A percentile compares a stretch with the other conserved stretches of the same genome.
Evolutionary conservation across 495 filamentous ascomycete genomes (phyloP).

Genomic region (Aspergillus bridgeri): DNA sequence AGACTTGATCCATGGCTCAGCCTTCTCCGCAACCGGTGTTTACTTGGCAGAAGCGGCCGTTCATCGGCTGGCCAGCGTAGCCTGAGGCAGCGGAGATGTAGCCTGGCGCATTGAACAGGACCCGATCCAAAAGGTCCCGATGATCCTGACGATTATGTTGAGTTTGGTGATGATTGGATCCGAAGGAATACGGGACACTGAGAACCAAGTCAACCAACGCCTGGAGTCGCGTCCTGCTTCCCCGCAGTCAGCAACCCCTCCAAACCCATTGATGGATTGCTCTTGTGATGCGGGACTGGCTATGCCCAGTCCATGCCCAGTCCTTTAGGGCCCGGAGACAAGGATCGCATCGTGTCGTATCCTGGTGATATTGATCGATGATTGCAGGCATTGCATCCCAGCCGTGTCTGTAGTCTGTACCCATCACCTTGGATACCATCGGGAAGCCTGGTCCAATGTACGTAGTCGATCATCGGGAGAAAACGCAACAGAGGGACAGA

Average conservation of each 20-base stretch:
- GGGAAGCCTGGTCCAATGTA: background rate
- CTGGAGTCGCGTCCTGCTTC: background rate
- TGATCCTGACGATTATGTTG: no score
- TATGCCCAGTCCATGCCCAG: background rate
- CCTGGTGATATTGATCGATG: background rate
- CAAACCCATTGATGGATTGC: background rate
- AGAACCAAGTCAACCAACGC: no score
- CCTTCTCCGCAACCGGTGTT: background rate
- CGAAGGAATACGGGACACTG: no score
- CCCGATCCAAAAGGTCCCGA: no score
- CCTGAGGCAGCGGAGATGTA: no score
- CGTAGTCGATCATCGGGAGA: no score
- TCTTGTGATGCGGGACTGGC: conserved; percentile 5
- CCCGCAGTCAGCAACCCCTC: conserved; percentile 7
- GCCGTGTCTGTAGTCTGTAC: no score
- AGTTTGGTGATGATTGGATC: no score
- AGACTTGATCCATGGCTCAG: background rate
- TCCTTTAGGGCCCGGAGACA: background rate
- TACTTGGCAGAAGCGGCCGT: background rate
- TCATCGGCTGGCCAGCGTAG: no score
- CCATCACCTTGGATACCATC: background rate
- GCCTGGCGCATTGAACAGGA: no score
- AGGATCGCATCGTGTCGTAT: background rate
- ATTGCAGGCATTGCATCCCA: no score
- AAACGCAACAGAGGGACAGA: background rate